Conservation (phyloP, 768 basidiomycete species). For the Russula sp. region DNA sequence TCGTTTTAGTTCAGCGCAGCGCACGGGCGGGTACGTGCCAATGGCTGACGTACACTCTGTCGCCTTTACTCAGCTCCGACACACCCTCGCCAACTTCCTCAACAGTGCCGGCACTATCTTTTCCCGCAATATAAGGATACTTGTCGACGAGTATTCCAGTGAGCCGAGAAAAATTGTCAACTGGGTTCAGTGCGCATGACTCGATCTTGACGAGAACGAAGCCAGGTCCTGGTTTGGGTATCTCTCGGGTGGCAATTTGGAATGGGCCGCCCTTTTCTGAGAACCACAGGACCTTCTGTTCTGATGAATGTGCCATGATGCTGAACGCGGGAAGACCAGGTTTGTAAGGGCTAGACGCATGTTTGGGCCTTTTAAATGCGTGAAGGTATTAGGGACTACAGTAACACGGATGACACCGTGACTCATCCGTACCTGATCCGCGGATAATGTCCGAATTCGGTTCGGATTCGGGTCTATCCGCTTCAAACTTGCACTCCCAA, state of each 20-base stretch:
- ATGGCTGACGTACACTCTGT: slow-evolving; percentile 25
- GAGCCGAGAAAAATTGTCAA: slow-evolving; percentile 16
- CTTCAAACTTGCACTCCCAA: no score
- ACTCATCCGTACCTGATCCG: no score
- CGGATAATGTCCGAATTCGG: no score
- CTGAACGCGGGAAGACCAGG: background rate
- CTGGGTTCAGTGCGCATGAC: slow-evolving; percentile 25
- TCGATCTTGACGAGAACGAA: slow-evolving; percentile 23
- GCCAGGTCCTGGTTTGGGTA: slow-evolving; percentile 22
- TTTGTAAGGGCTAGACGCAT: background rate
- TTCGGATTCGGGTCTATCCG: no score
- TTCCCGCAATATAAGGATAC: slow-evolving; percentile 25
- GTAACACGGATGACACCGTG: no score
- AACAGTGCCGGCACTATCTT: slow-evolving; percentile 27
- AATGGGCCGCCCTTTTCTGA: slow-evolving; percentile 4
- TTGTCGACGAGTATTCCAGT: slow-evolving; percentile 23
- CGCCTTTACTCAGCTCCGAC: slow-evolving; percentile 25
- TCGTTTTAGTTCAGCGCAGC: background rate
- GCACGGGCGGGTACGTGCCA: background rate
- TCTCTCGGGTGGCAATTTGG: background rate
- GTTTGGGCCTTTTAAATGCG: background rate
- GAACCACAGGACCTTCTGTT: slow-evolving; percentile 13
- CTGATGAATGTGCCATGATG: slow-evolving; percentile 2
- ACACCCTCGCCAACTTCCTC: slow-evolving; percentile 29
- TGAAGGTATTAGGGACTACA: no score